Percentiles rank a stretch among this genome's conserved stretches.
Evolutionary conservation across 1,284 basidiomycete species (phyloP).

Genomic region (Boletus nobilissimus): DNA sequence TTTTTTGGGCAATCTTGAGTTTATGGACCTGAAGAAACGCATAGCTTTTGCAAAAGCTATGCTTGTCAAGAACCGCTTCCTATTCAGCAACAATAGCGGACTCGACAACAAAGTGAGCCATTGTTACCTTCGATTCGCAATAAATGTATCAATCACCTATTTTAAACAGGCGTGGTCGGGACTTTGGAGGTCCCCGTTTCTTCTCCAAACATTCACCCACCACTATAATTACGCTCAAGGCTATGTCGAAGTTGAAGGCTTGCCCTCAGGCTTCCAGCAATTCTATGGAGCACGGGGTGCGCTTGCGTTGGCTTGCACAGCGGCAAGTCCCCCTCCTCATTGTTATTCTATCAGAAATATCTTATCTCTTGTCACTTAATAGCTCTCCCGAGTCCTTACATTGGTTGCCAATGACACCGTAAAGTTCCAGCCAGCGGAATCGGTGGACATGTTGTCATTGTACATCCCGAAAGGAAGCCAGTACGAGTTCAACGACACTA

Average conservation of each 20-base stretch:
- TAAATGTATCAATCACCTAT: too few species aligned
- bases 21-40: neutral
- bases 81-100: neutral
- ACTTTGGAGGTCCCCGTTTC: neutral
- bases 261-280: too few species aligned
- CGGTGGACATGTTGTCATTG: too few species aligned
- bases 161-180: neutral
- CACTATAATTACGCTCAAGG: conserved; percentile 14
- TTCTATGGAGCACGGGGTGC: neutral
- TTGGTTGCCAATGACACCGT: neutral
- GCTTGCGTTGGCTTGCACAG: neutral
- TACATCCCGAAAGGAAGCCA: too few species aligned
- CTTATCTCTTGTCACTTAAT: too few species aligned
- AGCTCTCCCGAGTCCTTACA: conserved; percentile 4
- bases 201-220: neutral
- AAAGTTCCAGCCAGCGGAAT: neutral
- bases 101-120: neutral
- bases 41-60: neutral
- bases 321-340: neutral
- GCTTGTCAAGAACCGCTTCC: neutral
- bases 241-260: neutral
- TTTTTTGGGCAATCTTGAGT: neutral
- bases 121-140: neutral
- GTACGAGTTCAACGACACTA: too few species aligned
- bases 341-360: too few species aligned